phyloP scores from a whole-genome alignment of 2,329 filamentous ascomycete species.

The Dactylonectria estremocensis region DNA sequence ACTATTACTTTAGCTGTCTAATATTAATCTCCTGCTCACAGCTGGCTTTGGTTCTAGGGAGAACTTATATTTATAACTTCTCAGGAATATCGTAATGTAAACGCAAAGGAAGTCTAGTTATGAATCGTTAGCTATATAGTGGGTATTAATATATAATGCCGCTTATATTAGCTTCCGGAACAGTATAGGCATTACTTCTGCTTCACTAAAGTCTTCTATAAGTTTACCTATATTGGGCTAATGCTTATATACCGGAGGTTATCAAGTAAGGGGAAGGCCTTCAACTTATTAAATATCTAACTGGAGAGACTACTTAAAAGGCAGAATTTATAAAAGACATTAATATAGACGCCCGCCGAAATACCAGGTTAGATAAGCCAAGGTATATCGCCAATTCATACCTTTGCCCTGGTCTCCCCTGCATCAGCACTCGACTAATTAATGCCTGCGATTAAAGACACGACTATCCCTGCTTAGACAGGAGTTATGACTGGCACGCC shows the following conservation, averaged over 20 bases:
- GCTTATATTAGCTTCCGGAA: neutral
- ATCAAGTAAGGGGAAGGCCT: neutral
- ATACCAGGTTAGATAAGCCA: neutral
- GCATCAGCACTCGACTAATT: slow-evolving; percentile 2
- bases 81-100: neutral
- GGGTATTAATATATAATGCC: neutral
- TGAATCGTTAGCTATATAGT: neutral
- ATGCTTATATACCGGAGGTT: neutral
- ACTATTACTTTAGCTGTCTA: neutral
- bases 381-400: neutral
- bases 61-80: neutral
- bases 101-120: neutral
- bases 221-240: neutral
- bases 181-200: neutral
- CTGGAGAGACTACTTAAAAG: neutral
- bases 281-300: neutral
- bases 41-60: neutral
- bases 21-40: neutral
- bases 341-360: neutral
- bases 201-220: neutral
- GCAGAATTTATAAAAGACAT: neutral
- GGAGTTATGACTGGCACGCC: neutral
- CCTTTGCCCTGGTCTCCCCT: neutral
- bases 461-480: neutral
- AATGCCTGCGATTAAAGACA: neutral